These are phyloP conservation scores for Lyophyllum decastes DNA, from an alignment of 768 basidiomycete species.

Conservation along the genomic window DNA sequence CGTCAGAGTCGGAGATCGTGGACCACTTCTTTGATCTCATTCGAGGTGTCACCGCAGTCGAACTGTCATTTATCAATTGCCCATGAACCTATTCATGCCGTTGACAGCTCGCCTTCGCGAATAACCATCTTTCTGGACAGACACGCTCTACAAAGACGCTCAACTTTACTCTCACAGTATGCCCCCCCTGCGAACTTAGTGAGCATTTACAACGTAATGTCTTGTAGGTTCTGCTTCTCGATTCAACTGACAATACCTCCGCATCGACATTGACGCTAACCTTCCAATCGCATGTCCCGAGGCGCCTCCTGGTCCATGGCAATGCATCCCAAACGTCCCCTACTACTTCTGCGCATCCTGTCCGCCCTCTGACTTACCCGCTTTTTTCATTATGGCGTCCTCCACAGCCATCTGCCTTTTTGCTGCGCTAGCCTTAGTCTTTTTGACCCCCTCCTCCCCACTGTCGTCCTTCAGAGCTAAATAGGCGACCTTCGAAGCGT, in stretches of 20 bases:
- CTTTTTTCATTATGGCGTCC: background rate
- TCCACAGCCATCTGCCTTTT: background rate
- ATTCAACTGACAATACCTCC: background rate
- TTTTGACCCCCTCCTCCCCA: background rate
- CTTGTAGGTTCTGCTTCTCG: background rate
- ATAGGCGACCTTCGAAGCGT: conserved; percentile 8
- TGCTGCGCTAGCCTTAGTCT: background rate
- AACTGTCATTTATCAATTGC: background rate
- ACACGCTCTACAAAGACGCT: background rate
- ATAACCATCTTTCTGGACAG: background rate
- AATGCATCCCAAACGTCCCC: background rate
- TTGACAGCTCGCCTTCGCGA: background rate
- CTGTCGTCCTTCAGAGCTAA: conserved; percentile 2
- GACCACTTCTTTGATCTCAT: background rate
- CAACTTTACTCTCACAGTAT: background rate
- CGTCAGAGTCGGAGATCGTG: background rate
- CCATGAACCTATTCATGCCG: background rate
- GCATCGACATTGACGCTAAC: background rate
- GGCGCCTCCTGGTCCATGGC: background rate
- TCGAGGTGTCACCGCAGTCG: background rate
- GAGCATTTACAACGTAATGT: background rate
- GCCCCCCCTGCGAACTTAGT: background rate
- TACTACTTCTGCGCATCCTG: background rate
- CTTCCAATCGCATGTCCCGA: background rate
- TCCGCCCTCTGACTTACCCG: background rate